These are phyloP conservation scores for Spiromastix sp. DNA, from an alignment of 2,329 filamentous ascomycete genomes.

Conservation along the genomic window DNA sequence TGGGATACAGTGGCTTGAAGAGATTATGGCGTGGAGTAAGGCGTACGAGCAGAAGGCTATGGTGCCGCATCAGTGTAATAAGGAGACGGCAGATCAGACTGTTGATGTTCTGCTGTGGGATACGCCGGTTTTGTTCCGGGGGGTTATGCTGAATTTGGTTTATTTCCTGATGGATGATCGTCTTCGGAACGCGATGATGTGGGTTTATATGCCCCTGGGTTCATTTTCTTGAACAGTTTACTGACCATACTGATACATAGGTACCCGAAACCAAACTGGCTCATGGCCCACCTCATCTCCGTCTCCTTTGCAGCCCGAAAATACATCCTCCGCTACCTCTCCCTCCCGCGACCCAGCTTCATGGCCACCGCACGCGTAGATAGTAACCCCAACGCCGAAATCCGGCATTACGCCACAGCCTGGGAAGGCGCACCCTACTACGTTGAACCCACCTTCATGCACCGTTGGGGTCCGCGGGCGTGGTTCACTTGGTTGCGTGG, in stretches of 20 bases:
- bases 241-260: slow-evolving; percentile 17
- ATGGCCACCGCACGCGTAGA: slow-evolving; percentile 28
- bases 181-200: slow-evolving; percentile 56
- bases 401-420: slow-evolving; percentile 39
- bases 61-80: slow-evolving; percentile 42
- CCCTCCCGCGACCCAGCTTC: slow-evolving; percentile 45
- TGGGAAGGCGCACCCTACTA: slow-evolving; percentile 60
- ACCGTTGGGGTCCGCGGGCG: slow-evolving; percentile 50
- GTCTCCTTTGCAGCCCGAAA: slow-evolving; percentile 42
- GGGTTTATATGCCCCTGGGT: slow-evolving; percentile 17
- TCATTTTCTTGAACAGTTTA: slow-evolving; percentile 1
- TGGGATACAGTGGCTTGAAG: slow-evolving; percentile 44
- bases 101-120: slow-evolving; percentile 51
- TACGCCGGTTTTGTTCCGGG: slow-evolving; percentile 36
- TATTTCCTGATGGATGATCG: slow-evolving; percentile 54
- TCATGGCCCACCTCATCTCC: slow-evolving; percentile 32
- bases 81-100: slow-evolving; percentile 47
- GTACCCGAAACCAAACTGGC: slow-evolving; percentile 29
- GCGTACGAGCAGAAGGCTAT: slow-evolving; percentile 52
- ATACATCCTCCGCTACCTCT: slow-evolving; percentile 47
- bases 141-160: slow-evolving; percentile 41
- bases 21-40: slow-evolving; percentile 40
- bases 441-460: slow-evolving; percentile 48
- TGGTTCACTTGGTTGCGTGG: slow-evolving; percentile 40
- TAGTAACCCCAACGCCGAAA: slow-evolving; percentile 42